Evolutionary conservation across 1,284 basidiomycete species (phyloP).

Genomic region (Ceratobasidium sp.): DNA sequence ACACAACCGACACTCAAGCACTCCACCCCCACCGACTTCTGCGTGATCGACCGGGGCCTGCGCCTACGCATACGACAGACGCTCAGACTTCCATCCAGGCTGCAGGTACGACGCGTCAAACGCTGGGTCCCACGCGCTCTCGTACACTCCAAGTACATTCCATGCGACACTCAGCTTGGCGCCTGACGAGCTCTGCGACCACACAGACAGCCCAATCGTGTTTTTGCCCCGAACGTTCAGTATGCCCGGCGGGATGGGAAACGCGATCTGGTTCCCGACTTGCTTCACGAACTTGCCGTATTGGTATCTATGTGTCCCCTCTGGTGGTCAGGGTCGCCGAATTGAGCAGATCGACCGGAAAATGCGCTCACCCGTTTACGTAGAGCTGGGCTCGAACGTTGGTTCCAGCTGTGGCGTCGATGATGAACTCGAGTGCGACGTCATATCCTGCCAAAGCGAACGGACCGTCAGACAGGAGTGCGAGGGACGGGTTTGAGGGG

Average conservation of each 20-base stretch:
- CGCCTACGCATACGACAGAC: conserved; percentile 23
- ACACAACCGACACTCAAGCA: no score
- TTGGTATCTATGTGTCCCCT: conserved; percentile 42
- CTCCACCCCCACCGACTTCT: no score
- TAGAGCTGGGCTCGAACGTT: conserved; percentile 49
- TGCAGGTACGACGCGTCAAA: conserved; percentile 41
- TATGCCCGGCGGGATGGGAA: conserved; percentile 48
- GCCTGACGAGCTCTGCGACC: conserved; percentile 41
- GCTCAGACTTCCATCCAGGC: conserved; percentile 32
- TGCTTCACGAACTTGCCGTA: conserved; percentile 47
- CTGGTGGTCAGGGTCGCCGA: no score
- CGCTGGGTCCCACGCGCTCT: conserved; percentile 41
- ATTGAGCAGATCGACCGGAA: no score
- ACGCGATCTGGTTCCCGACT: conserved; percentile 48
- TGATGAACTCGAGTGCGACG: conserved; percentile 40
- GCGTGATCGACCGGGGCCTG: no score
- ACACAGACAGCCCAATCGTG: conserved; percentile 47
- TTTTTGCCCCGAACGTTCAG: conserved; percentile 47
- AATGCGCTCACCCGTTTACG: conserved; percentile 45
- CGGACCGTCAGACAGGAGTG: no score
- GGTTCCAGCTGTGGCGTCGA: conserved; percentile 34
- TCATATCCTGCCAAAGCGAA: conserved; percentile 23
- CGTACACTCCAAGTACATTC: conserved; percentile 44
- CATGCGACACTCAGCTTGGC: conserved; percentile 41
- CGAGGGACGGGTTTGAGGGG: no score